Percentiles rank a stretch among this genome's conserved stretches.
Evolutionary conservation across 225 moss, liverwort and hornwort species (phyloP).

Genomic region (Pseudoscleropodium purum): DNA sequence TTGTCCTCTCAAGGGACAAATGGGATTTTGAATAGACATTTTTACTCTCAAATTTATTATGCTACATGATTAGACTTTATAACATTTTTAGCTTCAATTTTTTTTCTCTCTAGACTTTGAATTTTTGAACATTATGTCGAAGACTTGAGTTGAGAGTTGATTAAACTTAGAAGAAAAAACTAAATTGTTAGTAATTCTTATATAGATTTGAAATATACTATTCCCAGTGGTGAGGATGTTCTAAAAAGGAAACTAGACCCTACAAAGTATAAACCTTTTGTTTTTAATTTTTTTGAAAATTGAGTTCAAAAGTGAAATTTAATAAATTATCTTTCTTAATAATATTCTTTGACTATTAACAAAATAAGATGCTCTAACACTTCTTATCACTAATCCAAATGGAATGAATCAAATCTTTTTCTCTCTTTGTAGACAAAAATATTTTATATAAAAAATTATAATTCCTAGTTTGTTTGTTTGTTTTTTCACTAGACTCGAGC

Average conservation of each 20-base stretch:
- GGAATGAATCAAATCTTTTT: background rate
- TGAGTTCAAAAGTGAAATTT: background rate
- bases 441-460: background rate
- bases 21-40: too few relatives aligned
- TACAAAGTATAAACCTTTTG: background rate
- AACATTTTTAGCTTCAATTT: background rate
- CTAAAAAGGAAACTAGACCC: background rate
- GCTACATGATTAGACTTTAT: background rate
- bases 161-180: background rate
- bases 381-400: background rate
- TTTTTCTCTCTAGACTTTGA: background rate
- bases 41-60: too few relatives aligned
- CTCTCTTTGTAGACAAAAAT: background rate
- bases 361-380: background rate
- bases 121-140: background rate
- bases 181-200: background rate
- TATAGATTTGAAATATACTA: background rate
- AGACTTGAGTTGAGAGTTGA: background rate
- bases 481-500: fast-evolving
- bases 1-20: too few relatives aligned
- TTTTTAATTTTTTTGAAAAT: background rate
- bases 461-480: background rate
- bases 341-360: background rate
- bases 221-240: background rate
- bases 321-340: background rate